Base-by-base conservation (phyloP, 2,329 filamentous ascomycete species). In the Trichothecium roseum region DNA sequence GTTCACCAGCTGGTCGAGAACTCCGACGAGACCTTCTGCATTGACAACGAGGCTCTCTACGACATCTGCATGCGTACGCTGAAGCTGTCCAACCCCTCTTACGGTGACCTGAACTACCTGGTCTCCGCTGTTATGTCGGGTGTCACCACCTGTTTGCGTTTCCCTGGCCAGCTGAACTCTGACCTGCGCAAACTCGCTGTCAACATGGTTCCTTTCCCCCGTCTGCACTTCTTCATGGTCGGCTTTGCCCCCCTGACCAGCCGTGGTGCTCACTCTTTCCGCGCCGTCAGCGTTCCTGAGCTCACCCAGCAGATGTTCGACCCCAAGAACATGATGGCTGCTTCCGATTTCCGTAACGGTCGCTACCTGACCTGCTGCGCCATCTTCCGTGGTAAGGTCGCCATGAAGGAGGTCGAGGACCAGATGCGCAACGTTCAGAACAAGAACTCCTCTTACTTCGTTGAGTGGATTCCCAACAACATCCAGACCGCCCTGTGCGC, bases 301-400 rank as follows among this genome's bases (percentile, higher is more conserved):
- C 78, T 98, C 64, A 96, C 91, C 56, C 91, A 98, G 75, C 91
- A 98, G 69, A 96, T 98, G 87, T 98, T 94, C 75, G 91, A 98
- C 74, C 89, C 91, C 58, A 98, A 96, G 87, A 98, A 98, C 82
- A 98, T 98, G 89, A 98, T 98, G 91, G 91, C 91, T 69, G 91
- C 91, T 48, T 93, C 88, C 46, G 91, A 98, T 74, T 98, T 98
- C 87, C 86, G 91, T 57, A 98, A 96, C 68, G 91, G 91, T 65
- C 91, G 91, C 58, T 98, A 98, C 77, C 80, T 98, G 59, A 98
- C 91, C 53, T 98, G 91, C 82, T 96, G 83, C 64, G 88, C 91
- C 62, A 94, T 98, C 69, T 98, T 98, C 86, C 91, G 91, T 68
- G 91, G 91, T 59, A 94, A 94, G 77, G 86, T 98, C 62, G 93